phyloP scores from a whole-genome alignment of 2,329 filamentous ascomycete genomes.

The Cercospora berteroae region DNA sequence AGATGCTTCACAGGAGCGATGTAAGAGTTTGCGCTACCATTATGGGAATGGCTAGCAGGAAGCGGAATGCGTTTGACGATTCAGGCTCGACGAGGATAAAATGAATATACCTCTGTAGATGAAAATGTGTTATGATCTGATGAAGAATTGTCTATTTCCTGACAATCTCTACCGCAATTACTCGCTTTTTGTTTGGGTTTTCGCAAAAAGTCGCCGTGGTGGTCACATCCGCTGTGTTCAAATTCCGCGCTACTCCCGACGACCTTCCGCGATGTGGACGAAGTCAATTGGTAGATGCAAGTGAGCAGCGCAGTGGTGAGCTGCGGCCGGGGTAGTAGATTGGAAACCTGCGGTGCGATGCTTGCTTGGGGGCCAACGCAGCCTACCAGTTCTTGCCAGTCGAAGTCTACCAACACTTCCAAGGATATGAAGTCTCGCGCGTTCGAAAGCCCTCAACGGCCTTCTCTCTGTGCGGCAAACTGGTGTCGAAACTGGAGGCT shows the following conservation, averaged over 20 bases:
- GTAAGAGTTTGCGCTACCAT: neutral
- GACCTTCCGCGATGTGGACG: neutral
- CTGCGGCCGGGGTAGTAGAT: neutral
- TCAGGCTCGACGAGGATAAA: neutral
- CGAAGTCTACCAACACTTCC: too few species aligned
- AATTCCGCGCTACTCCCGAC: neutral
- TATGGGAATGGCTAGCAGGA: neutral
- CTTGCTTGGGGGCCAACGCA: neutral
- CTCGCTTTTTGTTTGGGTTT: too few species aligned
- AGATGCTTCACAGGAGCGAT: slow-evolving; percentile 38
- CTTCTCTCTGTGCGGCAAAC: neutral
- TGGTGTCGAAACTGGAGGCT: neutral
- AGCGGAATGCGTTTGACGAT: neutral
- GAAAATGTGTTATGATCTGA: slow-evolving; percentile 6
- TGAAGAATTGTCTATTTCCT: neutral
- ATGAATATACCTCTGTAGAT: slow-evolving; percentile 3
- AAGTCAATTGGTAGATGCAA: neutral
- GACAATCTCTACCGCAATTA: neutral
- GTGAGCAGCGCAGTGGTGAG: neutral
- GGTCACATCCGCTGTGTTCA: neutral
- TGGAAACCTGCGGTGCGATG: neutral
- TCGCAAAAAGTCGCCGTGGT: too few species aligned
- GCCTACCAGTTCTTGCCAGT: too few species aligned
- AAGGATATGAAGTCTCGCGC: neutral
- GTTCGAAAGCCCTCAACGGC: neutral